Evolutionary conservation across 148 eudicot species (phyloP), one percentile per base, ranked within the genome.

Genomic region (Euryodendron excelsum): DNA sequence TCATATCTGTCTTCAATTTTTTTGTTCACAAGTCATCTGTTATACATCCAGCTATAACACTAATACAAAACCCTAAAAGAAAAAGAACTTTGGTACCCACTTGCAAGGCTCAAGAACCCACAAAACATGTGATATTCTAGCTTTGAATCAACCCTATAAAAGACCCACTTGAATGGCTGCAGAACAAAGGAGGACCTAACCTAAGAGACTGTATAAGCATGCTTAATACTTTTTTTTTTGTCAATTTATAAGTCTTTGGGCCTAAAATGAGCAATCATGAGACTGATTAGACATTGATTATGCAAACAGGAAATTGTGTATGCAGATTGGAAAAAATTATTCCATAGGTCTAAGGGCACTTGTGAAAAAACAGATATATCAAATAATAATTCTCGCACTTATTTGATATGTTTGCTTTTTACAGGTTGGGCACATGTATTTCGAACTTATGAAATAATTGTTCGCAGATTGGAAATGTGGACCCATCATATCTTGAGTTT

Each of bases 11-110:
- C 53, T 70, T 52, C 55, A 70, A 17, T 45, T 15, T 27, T 17
- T 70, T 17, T 25, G 30, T 53, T 73, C 76, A 73, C 76, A 73
- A 52, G 76, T 53, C 31, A 20, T 53, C 76, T 53, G 62, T 73
- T 34, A 48, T 50, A 12, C 63, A 73, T 41, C 69, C 36, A 36
- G 20, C n/a, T 23, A 31, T 20, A 50, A 14, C 5, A 23, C 4
- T 50, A 10, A 21, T 73, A 73, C 45, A 73, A 73, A 52, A 52
- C 60, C 25, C 55, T 20, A 37, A 34, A 31, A 15, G 33, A 0
- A 3, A 25, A 72, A 20, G 21, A 20, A 2, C 62, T 33, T 72
- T 73, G 53, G 60, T 50, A 21, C 60, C 76, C 76, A 73, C 76
- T 73, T 73, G 76, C 45, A 52, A 31, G 36, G 62, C 45, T 53